Evolutionary conservation across 495 filamentous ascomycete species (phyloP), one percentile per base, ranked within the genome.

Genomic region (Lasiosphaeria hispida): DNA sequence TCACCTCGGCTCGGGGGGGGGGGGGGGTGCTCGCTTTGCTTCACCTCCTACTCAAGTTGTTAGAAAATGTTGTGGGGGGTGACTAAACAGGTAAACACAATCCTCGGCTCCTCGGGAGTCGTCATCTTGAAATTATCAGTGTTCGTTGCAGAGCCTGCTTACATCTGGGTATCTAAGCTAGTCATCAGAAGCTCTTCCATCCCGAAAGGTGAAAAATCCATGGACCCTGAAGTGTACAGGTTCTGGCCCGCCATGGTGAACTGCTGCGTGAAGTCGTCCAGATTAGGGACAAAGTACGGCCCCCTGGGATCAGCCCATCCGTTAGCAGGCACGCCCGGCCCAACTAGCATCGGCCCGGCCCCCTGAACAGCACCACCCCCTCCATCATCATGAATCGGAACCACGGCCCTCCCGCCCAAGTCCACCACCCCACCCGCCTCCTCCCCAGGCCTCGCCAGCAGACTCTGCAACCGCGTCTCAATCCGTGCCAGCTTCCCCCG

Each of bases 141-240:
- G 23, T 30, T 30, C 23, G 23, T n/a, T n/a, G 23, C 5, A 30
- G 5, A 30, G 23, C 23, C 23, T 5, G 2, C 23, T 30, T 5
- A 30, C 5, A 5, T 2, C 23, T 30, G 23, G 23, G 23, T 30
- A 30, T 30, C 23, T 5, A 30, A 30, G 5, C 23, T 5, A 30
- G 23, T 30, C 23, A 57, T 48, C 42, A 57, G 15, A 13, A 57
- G 17, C 54, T 57, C 54, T 7, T 60, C 57, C 42, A 60, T 8
- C 34, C 57, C 57, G 54, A 60, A 60, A 8, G 57, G 57, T 15
- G 43, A 49, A 34, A 54, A 60, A 33, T 60, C 57, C 51, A 54
- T 36, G 9, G 51, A 19, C n/a, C 55, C 57, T 1, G 36, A 18
- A 30, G 48, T 4, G 15, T 48, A 55, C 41, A 60, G 48, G 35